These are phyloP conservation scores for Pisolithus thermaeus DNA, from an alignment of 1,284 basidiomycete species.

Conservation along the genomic window DNA sequence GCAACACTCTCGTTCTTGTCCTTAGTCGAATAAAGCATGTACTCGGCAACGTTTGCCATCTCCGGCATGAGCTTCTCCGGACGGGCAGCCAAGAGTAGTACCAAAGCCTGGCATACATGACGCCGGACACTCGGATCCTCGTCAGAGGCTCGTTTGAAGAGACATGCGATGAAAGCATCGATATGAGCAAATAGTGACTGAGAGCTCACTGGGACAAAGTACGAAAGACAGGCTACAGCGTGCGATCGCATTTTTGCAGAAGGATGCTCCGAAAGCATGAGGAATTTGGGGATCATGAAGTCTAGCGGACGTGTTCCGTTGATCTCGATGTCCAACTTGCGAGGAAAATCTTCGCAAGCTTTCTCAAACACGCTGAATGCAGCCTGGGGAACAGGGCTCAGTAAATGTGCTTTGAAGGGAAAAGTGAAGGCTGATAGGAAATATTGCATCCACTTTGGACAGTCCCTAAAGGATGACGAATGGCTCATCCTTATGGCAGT, in stretches of 20 bases:
- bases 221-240: conserved; percentile 90
- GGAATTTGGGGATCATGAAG: conserved; percentile 94
- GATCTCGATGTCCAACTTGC: conserved; percentile 92
- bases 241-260: conserved; percentile 88
- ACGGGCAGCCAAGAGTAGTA: conserved; percentile 85
- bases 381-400: conserved; percentile 48
- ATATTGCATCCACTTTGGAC: not conserved
- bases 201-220: conserved; percentile 82
- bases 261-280: conserved; percentile 78
- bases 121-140: conserved; percentile 89
- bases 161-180: conserved; percentile 86
- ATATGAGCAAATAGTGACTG: conserved; percentile 87
- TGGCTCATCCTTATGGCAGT: not conserved
- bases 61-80: conserved; percentile 97
- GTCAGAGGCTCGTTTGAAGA: conserved; percentile 95
- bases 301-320: conserved; percentile 84
- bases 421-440: conserved; percentile 8
- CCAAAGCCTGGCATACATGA: conserved; percentile 94
- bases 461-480: not conserved
- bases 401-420: conserved; percentile 11
- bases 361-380: conserved; percentile 95
- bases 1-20: conserved; percentile 95
- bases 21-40: conserved; percentile 98
- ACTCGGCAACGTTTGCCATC: conserved; percentile 93
- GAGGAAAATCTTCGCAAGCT: conserved; percentile 95